phyloP scores from a whole-genome alignment of 768 basidiomycete species.

The Termitomyces sp. region DNA sequence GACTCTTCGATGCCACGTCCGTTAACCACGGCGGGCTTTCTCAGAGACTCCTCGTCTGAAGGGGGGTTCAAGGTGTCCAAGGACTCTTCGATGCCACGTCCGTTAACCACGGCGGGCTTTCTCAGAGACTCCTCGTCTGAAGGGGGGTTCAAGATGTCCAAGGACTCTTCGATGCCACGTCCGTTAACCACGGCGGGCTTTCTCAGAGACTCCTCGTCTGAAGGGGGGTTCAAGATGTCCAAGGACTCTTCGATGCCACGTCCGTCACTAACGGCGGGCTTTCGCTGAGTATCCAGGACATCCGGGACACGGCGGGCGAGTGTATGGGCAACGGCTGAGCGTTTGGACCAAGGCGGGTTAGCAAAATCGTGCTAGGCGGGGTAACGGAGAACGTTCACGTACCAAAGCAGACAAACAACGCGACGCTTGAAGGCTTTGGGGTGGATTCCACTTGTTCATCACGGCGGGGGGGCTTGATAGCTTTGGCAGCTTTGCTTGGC shows the following conservation, averaged over 20 bases:
- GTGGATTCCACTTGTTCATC: background rate
- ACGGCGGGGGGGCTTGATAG: background rate
- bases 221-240: background rate
- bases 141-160: background rate
- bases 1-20: too few relatives aligned
- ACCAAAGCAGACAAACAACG: background rate
- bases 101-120: background rate
- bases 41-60: background rate
- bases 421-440: background rate
- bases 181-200: background rate
- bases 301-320: background rate
- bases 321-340: background rate
- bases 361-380: background rate
- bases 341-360: background rate
- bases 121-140: background rate
- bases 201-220: background rate
- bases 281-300: background rate
- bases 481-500: background rate
- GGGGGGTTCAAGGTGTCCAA: background rate
- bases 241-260: background rate
- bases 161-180: too few relatives aligned
- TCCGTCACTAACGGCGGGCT: background rate
- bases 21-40: background rate
- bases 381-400: background rate
- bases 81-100: too few relatives aligned